Evolutionary conservation across 768 basidiomycete species (phyloP).

Genomic region (Amanita fuliginea): DNA sequence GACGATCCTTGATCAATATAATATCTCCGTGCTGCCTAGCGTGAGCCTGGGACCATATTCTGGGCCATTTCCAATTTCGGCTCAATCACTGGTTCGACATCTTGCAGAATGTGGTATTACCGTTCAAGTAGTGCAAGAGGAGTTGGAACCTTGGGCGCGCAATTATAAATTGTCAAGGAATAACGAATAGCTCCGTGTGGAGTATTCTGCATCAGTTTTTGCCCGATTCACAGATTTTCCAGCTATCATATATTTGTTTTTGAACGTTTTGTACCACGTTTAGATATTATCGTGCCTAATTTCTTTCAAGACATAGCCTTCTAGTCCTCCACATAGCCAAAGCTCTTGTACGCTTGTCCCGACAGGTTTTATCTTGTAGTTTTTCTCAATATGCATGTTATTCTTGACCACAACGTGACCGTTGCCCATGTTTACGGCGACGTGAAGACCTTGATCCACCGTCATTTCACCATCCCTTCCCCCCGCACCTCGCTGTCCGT

Average conservation of each 20-base stretch:
- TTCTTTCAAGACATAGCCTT: slow-evolving; percentile 81
- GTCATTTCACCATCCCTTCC: slow-evolving; percentile 78
- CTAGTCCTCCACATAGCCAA: slow-evolving; percentile 91
- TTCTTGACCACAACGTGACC: slow-evolving; percentile 53
- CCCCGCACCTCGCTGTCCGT: slow-evolving; percentile 67
- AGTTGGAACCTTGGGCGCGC: slow-evolving; percentile 15
- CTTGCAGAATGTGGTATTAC: slow-evolving; percentile 31
- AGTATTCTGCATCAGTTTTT: too few relatives aligned
- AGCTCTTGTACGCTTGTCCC: slow-evolving; percentile 95
- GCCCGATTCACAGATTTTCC: too few relatives aligned
- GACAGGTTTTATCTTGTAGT: slow-evolving; percentile 61
- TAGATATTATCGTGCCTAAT: slow-evolving; percentile 21
- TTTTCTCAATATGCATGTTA: slow-evolving; percentile 30
- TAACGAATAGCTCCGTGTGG: not conserved
- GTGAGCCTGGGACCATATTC: slow-evolving; percentile 19
- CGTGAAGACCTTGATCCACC: slow-evolving; percentile 55
- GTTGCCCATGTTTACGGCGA: slow-evolving; percentile 57
- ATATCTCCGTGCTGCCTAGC: slow-evolving; percentile 22
- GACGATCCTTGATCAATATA: slow-evolving; percentile 22
- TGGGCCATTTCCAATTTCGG: slow-evolving; percentile 19
- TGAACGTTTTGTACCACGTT: not conserved
- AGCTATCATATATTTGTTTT: not conserved
- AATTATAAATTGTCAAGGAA: slow-evolving; percentile 8
- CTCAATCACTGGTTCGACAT: slow-evolving; percentile 26
- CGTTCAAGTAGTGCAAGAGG: slow-evolving; percentile 14